phyloP scores from a whole-genome alignment of 2,329 filamentous ascomycete species.

The Arachnomyces sp. region DNA sequence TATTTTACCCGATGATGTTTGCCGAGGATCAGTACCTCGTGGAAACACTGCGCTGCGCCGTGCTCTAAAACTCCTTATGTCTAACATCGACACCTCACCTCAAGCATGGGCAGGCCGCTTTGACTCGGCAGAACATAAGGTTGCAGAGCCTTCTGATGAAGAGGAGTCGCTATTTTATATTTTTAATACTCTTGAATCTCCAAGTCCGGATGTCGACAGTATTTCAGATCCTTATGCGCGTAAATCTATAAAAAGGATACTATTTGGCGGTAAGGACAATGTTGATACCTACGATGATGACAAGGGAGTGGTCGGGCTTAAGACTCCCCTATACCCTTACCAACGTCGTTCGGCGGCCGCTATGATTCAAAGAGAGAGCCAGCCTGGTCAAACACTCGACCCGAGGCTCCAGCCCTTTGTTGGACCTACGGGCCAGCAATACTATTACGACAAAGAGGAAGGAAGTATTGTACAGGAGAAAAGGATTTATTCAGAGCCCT shows the following conservation, averaged over 20 bases:
- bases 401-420: conserved; percentile 57
- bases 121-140: conserved; percentile 8
- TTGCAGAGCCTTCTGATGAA: conserved; percentile 14
- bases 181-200: conserved; percentile 42
- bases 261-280: conserved; percentile 16
- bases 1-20: conserved; percentile 34
- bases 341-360: conserved; percentile 71
- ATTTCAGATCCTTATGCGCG: conserved; percentile 26
- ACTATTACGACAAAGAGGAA: conserved; percentile 63
- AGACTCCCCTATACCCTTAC: conserved; percentile 64
- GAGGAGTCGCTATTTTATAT: conserved; percentile 44
- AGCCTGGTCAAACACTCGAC: conserved; percentile 59
- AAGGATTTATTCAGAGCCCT: conserved; percentile 62
- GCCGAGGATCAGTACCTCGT: conserved; percentile 26
- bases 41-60: conserved; percentile 26
- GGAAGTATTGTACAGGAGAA: conserved; percentile 58
- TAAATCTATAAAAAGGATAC: conserved; percentile 30
- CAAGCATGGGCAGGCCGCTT: conserved; percentile 32
- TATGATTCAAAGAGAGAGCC: conserved; percentile 75
- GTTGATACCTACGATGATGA: conserved; percentile 10
- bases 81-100: conserved; percentile 31
- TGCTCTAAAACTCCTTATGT: conserved; percentile 32
- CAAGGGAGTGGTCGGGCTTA: conserved; percentile 28
- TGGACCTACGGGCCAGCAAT: conserved; percentile 56
- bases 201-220: conserved; percentile 23